These are phyloP conservation scores for Apiospora malaysiana DNA, from an alignment of 2,329 filamentous ascomycete genomes.

Conservation along the genomic window DNA sequence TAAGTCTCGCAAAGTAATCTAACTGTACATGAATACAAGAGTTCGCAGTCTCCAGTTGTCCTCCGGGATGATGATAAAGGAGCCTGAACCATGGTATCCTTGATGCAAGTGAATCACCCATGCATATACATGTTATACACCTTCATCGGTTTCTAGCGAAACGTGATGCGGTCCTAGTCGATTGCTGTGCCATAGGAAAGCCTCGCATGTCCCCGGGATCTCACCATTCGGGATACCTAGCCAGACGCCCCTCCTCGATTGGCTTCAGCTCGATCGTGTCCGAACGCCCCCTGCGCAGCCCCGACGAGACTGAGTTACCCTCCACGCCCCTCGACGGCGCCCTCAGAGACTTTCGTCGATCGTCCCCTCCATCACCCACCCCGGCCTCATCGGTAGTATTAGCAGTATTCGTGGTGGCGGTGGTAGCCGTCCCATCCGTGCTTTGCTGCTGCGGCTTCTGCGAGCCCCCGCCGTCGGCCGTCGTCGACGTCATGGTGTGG, in stretches of 20 bases:
- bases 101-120: neutral
- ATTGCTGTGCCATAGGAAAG: neutral
- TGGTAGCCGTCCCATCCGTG: neutral
- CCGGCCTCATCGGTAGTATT: neutral
- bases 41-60: too few relatives aligned
- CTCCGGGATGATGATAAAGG: too few relatives aligned
- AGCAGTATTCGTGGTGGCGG: neutral
- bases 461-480: neutral
- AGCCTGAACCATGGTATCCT: neutral
- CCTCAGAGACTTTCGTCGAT: neutral
- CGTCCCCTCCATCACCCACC: neutral
- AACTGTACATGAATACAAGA: neutral
- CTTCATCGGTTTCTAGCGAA: too few relatives aligned
- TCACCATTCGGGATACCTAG: neutral
- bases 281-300: neutral
- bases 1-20: too few relatives aligned
- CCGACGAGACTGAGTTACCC: neutral
- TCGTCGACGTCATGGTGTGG: slow-evolving; percentile 5
- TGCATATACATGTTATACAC: neutral
- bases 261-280: neutral
- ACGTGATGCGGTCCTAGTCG: neutral
- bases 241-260: neutral
- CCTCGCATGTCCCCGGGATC: neutral
- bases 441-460: neutral
- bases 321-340: too few relatives aligned